phyloP scores from a whole-genome alignment of 768 basidiomycete species.

The Cystofilobasidium ferigula region DNA sequence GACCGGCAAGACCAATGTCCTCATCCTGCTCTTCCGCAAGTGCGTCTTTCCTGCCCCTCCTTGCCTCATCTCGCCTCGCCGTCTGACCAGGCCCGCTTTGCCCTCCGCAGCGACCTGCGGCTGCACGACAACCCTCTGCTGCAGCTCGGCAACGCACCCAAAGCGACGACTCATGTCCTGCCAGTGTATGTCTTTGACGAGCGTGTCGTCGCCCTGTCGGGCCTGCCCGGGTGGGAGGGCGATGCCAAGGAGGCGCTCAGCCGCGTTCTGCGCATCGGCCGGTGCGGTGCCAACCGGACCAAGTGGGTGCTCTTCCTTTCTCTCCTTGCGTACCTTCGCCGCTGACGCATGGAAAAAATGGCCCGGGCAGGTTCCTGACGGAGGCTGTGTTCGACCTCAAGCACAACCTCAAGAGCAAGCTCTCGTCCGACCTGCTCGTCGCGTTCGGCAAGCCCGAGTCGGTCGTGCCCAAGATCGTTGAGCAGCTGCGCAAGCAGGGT shows the following conservation, averaged over 20 bases:
- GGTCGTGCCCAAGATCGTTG: slow-evolving; percentile 35
- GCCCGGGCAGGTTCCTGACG: slow-evolving; percentile 34
- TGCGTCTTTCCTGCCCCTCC: background rate
- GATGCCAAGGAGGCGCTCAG: slow-evolving; percentile 2
- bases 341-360: background rate
- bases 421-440: slow-evolving; percentile 36
- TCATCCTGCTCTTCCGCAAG: slow-evolving; percentile 21
- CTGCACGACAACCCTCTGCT: slow-evolving; percentile 33
- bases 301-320: slow-evolving; percentile 14
- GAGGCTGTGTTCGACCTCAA: slow-evolving; percentile 39
- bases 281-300: slow-evolving; percentile 19
- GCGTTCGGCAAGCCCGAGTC: slow-evolving; percentile 40
- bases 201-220: slow-evolving; percentile 38
- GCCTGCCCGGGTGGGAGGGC: slow-evolving; percentile 32
- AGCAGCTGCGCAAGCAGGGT: slow-evolving; percentile 32
- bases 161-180: slow-evolving; percentile 39
- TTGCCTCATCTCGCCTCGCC: background rate
- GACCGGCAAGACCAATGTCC: slow-evolving; percentile 20
- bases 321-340: background rate
- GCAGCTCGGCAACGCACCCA: slow-evolving; percentile 28
- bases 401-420: slow-evolving; percentile 29
- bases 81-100: background rate
- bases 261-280: slow-evolving; percentile 8
- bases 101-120: slow-evolving; percentile 17
- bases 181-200: slow-evolving; percentile 43